Conservation (phyloP, 805 yeast genomes). For the Candida manassasensis region DNA sequence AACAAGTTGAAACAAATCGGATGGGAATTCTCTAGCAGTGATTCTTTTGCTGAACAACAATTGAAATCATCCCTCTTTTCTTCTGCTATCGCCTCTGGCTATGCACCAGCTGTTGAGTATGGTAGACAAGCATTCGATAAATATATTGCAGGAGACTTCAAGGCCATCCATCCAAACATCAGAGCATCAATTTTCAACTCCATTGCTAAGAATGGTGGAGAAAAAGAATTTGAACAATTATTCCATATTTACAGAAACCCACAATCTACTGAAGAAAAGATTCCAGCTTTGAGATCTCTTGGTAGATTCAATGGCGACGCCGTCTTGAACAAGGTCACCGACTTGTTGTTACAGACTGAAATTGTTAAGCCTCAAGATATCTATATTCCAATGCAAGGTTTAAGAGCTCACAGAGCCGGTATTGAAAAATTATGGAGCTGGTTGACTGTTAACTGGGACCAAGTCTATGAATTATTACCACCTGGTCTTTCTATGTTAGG, state of each 20-base stretch:
- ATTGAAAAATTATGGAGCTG: conserved; percentile 68
- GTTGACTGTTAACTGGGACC: conserved; percentile 71
- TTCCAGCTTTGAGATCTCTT: conserved; percentile 62
- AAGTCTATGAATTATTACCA: conserved; percentile 61
- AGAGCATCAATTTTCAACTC: conserved; percentile 59
- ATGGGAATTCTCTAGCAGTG: conserved; percentile 54
- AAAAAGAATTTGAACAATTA: conserved; percentile 57
- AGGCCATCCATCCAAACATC: conserved; percentile 71
- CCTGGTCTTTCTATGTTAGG: conserved; percentile 80
- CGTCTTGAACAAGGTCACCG: conserved; percentile 53
- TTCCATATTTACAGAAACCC: conserved; percentile 59
- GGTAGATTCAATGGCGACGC: conserved; percentile 57
- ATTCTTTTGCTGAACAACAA: conserved; percentile 58
- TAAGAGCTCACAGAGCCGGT: conserved; percentile 61
- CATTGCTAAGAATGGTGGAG: conserved; percentile 64
- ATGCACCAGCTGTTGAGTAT: conserved; percentile 42
- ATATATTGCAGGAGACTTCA: conserved; percentile 57
- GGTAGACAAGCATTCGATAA: conserved; percentile 48
- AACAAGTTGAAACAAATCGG: conserved; percentile 56
- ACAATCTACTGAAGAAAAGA: conserved; percentile 58
- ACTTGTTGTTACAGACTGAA: conserved; percentile 50
- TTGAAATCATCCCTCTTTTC: conserved; percentile 62
- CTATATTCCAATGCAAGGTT: conserved; percentile 71
- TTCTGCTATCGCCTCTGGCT: conserved; percentile 53
- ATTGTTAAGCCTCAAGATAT: conserved; percentile 66